Evolutionary conservation across 768 basidiomycete species (phyloP).

Genomic region (Kwoniella bestiolae): DNA sequence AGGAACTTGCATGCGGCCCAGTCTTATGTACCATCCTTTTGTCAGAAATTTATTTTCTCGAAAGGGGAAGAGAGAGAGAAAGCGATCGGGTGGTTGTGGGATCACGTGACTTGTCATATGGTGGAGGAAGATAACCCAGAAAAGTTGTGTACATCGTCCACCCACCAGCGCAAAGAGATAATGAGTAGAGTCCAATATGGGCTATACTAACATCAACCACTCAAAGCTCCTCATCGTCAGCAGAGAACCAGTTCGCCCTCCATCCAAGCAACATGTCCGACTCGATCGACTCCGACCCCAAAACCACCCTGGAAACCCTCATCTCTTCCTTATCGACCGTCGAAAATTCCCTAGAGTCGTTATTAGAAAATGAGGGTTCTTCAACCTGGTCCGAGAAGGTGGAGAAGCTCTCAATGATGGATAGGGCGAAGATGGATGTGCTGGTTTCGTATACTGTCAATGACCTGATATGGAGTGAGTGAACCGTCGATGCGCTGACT

Average conservation of each 20-base stretch:
- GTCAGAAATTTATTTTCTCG: too few relatives aligned
- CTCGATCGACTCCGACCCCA: background rate
- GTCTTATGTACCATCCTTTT: too few relatives aligned
- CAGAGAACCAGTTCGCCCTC: too few relatives aligned
- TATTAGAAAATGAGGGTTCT: background rate
- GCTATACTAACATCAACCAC: too few relatives aligned
- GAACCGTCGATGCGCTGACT: too few relatives aligned
- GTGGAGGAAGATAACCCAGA: background rate
- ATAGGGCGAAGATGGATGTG: slow-evolving; percentile 55
- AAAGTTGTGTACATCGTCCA: background rate
- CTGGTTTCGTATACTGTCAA: slow-evolving; percentile 54
- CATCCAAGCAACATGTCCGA: slow-evolving; percentile 5
- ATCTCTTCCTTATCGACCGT: background rate
- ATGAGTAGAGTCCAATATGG: too few relatives aligned
- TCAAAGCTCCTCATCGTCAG: too few relatives aligned
- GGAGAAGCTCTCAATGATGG: slow-evolving; percentile 31
- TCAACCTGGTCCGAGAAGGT: slow-evolving; percentile 38
- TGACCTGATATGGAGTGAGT: slow-evolving; percentile 57
- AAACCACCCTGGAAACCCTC: background rate
- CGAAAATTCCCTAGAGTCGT: background rate
- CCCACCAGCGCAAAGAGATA: too few relatives aligned
- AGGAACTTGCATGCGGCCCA: too few relatives aligned
- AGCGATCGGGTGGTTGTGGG: too few relatives aligned
- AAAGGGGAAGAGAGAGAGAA: too few relatives aligned
- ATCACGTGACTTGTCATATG: background rate